These are phyloP conservation scores for Raphanus raphanistrum DNA, from an alignment of 345 rosid species.

Conservation along the genomic window DNA sequence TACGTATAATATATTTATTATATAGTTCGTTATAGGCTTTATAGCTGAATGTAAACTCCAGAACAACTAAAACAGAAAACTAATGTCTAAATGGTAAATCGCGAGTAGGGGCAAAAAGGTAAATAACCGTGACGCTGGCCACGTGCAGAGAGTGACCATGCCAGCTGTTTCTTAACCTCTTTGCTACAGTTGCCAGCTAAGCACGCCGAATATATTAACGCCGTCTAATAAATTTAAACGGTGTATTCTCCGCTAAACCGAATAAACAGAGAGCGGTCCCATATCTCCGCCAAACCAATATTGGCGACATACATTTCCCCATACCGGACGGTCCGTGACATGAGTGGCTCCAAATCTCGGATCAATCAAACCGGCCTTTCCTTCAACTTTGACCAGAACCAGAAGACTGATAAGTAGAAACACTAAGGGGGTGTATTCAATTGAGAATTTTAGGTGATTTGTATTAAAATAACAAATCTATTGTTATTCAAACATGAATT, in stretches of 20 bases:
- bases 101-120: conserved; percentile 3
- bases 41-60: not conserved
- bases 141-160: conserved; percentile 38
- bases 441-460: too few species aligned
- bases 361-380: conserved; percentile 21
- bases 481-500: too few species aligned
- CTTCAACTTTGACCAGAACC: conserved; percentile 13
- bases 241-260: conserved; percentile 6
- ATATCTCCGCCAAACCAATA: conserved; percentile 14
- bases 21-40: not conserved
- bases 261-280: conserved; percentile 21
- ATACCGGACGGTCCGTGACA: conserved; percentile 32
- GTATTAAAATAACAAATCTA: too few species aligned
- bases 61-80: not conserved
- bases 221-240: conserved; percentile 20
- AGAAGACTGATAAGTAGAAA: conserved; percentile 11
- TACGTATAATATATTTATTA: not conserved
- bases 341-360: conserved; percentile 16
- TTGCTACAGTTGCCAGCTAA: conserved; percentile 37
- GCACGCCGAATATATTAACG: conserved; percentile 37
- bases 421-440: too few species aligned
- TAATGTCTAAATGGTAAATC: not conserved
- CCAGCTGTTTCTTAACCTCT: conserved; percentile 40
- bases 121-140: conserved; percentile 2
- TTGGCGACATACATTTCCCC: conserved; percentile 21